phyloP scores from a whole-genome alignment of 768 basidiomycete species.

The Rhodosporidiobolus sp. region DNA sequence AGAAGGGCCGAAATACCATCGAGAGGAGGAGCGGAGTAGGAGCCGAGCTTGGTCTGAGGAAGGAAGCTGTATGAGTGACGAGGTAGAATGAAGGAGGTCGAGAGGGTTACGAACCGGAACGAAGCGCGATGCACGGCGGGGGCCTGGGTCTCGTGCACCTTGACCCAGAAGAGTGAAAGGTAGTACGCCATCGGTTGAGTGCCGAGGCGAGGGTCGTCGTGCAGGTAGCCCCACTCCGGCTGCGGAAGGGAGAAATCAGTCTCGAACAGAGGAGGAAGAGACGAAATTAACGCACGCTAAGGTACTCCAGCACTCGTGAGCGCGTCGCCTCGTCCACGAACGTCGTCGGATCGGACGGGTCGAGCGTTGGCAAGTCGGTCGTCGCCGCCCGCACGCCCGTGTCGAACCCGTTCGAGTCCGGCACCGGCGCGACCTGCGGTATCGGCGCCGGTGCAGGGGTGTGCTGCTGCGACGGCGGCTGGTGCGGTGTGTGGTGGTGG shows the following conservation, averaged over 20 bases:
- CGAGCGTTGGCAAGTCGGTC: conserved; percentile 16
- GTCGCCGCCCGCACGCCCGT: conserved; percentile 2
- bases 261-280: not conserved
- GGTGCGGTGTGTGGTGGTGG: not conserved
- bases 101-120: no score
- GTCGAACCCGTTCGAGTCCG: not conserved
- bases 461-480: no score
- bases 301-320: conserved; percentile 34
- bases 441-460: not conserved
- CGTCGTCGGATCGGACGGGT: conserved; percentile 27
- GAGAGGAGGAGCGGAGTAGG: conserved; percentile 30
- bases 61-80: no score
- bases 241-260: not conserved
- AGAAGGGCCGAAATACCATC: conserved; percentile 16
- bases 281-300: conserved; percentile 19
- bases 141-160: conserved; percentile 39
- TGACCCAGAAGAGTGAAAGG: conserved; percentile 33
- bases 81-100: no score
- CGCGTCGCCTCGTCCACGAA: conserved; percentile 29
- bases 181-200: conserved; percentile 25
- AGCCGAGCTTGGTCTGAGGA: conserved; percentile 16
- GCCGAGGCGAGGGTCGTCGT: conserved; percentile 21
- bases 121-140: conserved; percentile 36
- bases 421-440: not conserved
- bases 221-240: conserved; percentile 33